Percentiles rank a stretch among this genome's conserved stretches.
Evolutionary conservation across 2,329 filamentous ascomycete species (phyloP).

Genomic region (Emergomyces africanus): DNA sequence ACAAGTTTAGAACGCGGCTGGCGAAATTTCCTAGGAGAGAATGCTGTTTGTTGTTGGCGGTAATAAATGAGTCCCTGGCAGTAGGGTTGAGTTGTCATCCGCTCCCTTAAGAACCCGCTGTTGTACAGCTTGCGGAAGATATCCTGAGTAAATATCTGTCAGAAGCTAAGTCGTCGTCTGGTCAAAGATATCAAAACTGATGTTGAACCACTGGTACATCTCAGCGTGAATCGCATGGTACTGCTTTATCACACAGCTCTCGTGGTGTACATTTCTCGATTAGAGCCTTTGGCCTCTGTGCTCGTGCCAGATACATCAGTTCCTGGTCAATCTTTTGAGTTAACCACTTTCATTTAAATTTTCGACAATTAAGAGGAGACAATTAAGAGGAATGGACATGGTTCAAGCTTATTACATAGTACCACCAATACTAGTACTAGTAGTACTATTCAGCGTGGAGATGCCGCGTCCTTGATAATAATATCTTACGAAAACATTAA

Average conservation of each 20-base stretch:
- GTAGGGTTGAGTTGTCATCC: no score
- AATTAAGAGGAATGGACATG: slow-evolving; percentile 20
- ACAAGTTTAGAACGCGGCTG: slow-evolving; percentile 41
- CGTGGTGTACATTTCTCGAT: no score
- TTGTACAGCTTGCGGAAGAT: no score
- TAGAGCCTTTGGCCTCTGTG: no score
- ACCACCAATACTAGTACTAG: no score
- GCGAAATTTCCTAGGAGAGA: slow-evolving; percentile 40
- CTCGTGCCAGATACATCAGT: no score
- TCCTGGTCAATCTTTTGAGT: background rate
- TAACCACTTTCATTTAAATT: slow-evolving; percentile 12
- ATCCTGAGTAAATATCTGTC: no score
- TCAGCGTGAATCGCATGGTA: slow-evolving; percentile 30
- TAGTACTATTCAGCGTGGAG: slow-evolving; percentile 28
- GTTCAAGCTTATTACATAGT: slow-evolving; percentile 4
- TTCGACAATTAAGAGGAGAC: no score
- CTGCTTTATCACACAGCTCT: no score
- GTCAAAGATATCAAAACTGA: no score
- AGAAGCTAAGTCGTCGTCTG: no score
- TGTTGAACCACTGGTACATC: slow-evolving; percentile 21
- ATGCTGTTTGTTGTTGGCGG: slow-evolving; percentile 43
- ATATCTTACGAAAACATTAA: slow-evolving; percentile 37
- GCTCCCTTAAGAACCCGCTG: no score
- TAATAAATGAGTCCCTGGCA: slow-evolving; percentile 26
- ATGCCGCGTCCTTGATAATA: slow-evolving; percentile 39